Conservation (phyloP, 495 filamentous ascomycete species). For the Umbilicaria muhlenbergii region DNA sequence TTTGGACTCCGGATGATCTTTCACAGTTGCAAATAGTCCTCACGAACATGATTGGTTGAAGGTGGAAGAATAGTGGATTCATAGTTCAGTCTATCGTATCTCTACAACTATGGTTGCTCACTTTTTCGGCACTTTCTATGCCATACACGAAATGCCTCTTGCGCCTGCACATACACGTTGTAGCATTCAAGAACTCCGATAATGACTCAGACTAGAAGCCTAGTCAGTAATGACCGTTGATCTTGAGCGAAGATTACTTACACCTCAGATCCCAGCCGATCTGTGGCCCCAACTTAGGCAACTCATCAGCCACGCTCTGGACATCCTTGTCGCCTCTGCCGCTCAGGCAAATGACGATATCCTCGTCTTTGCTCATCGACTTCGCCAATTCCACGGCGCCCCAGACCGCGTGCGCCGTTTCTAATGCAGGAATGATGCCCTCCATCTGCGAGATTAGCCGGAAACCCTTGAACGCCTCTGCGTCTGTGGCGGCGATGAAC, state of each 20-base stretch:
- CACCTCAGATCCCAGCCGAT: conserved; percentile 94
- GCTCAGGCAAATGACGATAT: conserved; percentile 87
- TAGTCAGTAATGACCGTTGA: too few species aligned
- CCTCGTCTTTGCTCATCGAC: conserved; percentile 67
- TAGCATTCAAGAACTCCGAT: too few species aligned
- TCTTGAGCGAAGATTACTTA: conserved; percentile 5
- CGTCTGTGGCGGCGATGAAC: conserved; percentile 86
- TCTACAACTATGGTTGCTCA: too few species aligned
- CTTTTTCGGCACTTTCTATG: too few species aligned
- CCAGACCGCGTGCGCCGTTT: conserved; percentile 84
- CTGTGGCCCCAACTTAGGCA: conserved; percentile 73
- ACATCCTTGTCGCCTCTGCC: conserved; percentile 97
- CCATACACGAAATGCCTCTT: too few species aligned
- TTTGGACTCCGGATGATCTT: too few species aligned
- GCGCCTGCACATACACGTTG: too few species aligned
- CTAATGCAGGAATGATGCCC: conserved; percentile 92
- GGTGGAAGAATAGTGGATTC: too few species aligned
- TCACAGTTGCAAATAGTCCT: too few species aligned
- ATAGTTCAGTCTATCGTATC: too few species aligned
- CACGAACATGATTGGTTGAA: too few species aligned
- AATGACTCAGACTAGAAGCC: too few species aligned
- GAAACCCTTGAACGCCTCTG: conserved; percentile 84
- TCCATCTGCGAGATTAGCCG: conserved; percentile 66
- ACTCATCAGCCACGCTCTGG: conserved; percentile 89
- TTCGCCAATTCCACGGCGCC: conserved; percentile 82